Conservation (phyloP, 805 yeast genomes). For the Trichomonascus vanleenenianus region DNA sequence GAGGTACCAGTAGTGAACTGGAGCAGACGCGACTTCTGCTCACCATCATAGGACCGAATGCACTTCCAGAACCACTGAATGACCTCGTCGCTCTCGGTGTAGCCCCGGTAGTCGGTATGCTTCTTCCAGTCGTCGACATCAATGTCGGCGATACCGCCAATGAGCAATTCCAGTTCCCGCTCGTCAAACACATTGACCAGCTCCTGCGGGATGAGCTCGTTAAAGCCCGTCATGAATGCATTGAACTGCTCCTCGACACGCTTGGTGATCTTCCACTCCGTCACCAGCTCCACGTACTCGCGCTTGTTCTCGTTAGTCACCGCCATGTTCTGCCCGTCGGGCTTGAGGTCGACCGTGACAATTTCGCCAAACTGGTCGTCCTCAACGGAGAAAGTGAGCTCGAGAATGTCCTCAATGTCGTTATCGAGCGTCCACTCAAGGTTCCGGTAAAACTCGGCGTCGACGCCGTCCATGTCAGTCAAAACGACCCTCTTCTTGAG, state of each 20-base stretch:
- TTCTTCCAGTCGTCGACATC: conserved; percentile 99
- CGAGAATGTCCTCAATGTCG: conserved; percentile 82
- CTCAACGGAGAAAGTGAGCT: conserved; percentile 73
- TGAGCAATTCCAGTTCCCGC: conserved; percentile 89
- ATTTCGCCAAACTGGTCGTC: conserved; percentile 95
- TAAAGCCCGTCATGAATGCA: conserved; percentile 95
- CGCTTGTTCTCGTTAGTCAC: conserved; percentile 92
- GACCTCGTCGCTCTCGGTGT: conserved; percentile 92
- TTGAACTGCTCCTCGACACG: conserved; percentile 94
- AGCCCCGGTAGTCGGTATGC: conserved; percentile 97
- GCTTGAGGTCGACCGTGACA: conserved; percentile 82
- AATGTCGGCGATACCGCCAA: conserved; percentile 97
- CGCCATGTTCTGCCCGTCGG: conserved; percentile 79
- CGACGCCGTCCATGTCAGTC: conserved; percentile 98
- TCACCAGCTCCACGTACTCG: conserved; percentile 88
- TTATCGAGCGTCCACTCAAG: conserved; percentile 94
- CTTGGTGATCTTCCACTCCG: conserved; percentile 92
- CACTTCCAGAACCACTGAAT: conserved; percentile 99
- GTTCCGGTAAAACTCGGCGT: conserved; percentile 91
- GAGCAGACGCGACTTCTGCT: conserved; percentile 88
- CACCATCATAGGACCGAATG: conserved; percentile 89
- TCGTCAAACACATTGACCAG: conserved; percentile 95
- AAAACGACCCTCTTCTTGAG: conserved; percentile 86
- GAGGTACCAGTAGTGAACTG: conserved; percentile 99
- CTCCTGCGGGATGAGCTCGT: conserved; percentile 95